Base-by-base conservation (phyloP, 352 stramenopile genomes). In the Phytophthora podocarpi region DNA sequence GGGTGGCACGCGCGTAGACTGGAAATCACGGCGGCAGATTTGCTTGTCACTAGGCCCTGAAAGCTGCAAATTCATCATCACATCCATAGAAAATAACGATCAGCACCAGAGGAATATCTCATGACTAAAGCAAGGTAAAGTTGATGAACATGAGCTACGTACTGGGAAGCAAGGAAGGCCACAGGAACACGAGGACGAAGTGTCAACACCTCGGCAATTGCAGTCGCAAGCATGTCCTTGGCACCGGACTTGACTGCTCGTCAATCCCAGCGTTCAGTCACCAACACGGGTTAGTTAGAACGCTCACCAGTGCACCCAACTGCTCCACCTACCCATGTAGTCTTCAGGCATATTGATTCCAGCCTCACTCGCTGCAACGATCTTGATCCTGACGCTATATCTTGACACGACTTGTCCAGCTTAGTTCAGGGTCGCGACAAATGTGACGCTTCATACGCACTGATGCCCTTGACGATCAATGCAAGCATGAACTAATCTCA, bases 91-190 rank as follows among this genome's bases (percentile, higher is more conserved):
- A 52, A 45, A n/a, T n/a, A n/a, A n/a, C n/a, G n/a, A n/a, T n/a
- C n/a, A n/a, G n/a, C n/a, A n/a, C n/a, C n/a, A n/a, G n/a, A n/a
- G n/a, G n/a, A n/a, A n/a, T n/a, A n/a, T n/a, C n/a, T n/a, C n/a
- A n/a, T n/a, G n/a, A n/a, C n/a, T n/a, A n/a, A n/a, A n/a, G n/a
- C n/a, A n/a, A n/a, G n/a, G n/a, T 20, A 11, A 15, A 11, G 16
- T 24, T n/a, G 28, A 3, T 10, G n/a, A 50, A 3, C 7, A 13
- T 46, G 4, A 30, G n/a, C 9, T 24, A 56, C 63, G 21, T 57
- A 71, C 63, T 71, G 49, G 21, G 47, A 51, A 43, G 63, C 63
- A 9, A 71, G 56, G 30, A 71, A 71, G 0, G 49, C 49, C 11
- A 71, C 49, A 9, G 63, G 63, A 26, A 52, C 56, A 18, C 56